A percentile compares a stretch with the other conserved stretches of the same genome.
Evolutionary conservation across 1,284 basidiomycete genomes (phyloP).

Genomic region (Serendipita sp.): DNA sequence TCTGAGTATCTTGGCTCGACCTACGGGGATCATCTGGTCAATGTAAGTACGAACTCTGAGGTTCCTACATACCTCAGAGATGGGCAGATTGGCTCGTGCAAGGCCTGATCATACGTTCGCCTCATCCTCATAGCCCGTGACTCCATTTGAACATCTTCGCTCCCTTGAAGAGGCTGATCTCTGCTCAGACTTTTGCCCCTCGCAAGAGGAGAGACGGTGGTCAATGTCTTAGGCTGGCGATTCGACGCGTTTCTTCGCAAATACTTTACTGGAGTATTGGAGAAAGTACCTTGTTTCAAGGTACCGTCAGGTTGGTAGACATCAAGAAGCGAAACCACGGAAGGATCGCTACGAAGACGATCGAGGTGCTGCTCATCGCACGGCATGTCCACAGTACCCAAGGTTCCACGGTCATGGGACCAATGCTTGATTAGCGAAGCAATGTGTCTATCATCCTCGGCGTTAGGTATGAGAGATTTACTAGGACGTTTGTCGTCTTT

Average conservation of each 20-base stretch:
- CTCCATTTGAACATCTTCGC: too few relatives aligned
- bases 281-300: conserved; percentile 44
- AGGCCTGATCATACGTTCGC: too few relatives aligned
- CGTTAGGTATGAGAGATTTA: neutral
- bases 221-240: neutral
- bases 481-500: neutral
- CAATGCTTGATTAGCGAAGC: neutral
- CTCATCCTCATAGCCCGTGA: too few relatives aligned
- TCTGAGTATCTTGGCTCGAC: too few relatives aligned
- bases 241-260: neutral
- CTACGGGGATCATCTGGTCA: too few relatives aligned
- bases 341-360: conserved; percentile 56
- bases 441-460: neutral
- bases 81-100: too few relatives aligned
- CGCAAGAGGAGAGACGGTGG: neutral
- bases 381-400: conserved; percentile 20
- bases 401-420: neutral
- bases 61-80: too few relatives aligned
- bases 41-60: too few relatives aligned
- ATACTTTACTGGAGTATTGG: conserved; percentile 32
- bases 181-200: neutral
- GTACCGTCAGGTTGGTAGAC: conserved; percentile 59
- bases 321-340: conserved; percentile 53
- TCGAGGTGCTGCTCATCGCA: conserved; percentile 39
- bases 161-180: neutral